These are phyloP conservation scores for Malassezia pachydermatis DNA, from an alignment of 1,284 basidiomycete species.

Conservation along the genomic window DNA sequence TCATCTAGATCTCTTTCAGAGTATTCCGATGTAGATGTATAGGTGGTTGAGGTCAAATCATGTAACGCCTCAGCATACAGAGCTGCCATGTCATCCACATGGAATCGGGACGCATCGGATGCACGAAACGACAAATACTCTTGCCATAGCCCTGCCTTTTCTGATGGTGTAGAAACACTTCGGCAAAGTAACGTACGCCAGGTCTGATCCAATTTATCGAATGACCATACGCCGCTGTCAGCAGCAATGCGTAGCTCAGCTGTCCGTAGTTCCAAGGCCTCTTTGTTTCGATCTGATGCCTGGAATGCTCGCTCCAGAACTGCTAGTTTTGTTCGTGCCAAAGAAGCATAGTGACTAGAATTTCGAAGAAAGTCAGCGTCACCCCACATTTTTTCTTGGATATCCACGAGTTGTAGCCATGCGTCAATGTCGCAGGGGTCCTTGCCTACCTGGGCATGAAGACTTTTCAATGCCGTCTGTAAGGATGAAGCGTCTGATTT, in stretches of 20 bases:
- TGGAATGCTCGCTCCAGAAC: slow-evolving; percentile 11
- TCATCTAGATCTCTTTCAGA: no score
- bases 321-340: slow-evolving; percentile 8
- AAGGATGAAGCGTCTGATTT: no score
- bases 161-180: not conserved
- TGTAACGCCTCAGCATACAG: slow-evolving; percentile 1
- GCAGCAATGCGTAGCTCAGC: not conserved
- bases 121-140: slow-evolving; percentile 1
- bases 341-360: not conserved
- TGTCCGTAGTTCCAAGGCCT: not conserved
- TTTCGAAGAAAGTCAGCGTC: not conserved
- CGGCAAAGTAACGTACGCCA: not conserved
- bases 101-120: slow-evolving; percentile 2
- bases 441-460: not conserved
- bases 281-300: not conserved
- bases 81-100: not conserved
- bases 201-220: not conserved
- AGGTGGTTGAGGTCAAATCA: not conserved
- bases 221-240: not conserved
- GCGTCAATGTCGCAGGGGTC: not conserved
- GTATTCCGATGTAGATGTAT: not conserved
- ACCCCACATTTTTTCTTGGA: not conserved
- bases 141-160: slow-evolving; percentile 1
- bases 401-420: slow-evolving; percentile 12
- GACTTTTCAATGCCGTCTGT: no score